Evolutionary conservation across 495 filamentous ascomycete genomes (phyloP).

Genomic region (Aspergillus homomorphus): DNA sequence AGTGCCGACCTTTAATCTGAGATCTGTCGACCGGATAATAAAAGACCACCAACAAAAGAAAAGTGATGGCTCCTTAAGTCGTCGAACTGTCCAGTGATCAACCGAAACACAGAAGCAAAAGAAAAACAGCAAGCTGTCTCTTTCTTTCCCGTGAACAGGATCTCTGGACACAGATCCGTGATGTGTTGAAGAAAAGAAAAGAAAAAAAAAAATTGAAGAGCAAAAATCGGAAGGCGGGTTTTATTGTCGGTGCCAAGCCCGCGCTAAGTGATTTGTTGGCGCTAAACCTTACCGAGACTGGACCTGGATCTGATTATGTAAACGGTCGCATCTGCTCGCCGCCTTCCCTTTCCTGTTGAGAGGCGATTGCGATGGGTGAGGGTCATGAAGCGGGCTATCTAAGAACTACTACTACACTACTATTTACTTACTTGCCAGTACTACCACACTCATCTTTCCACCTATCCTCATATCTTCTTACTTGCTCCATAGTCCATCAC

Average conservation of each 20-base stretch:
- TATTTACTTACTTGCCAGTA: not conserved
- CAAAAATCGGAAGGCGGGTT: slow-evolving; percentile 24
- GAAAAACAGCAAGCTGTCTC: slow-evolving; percentile 29
- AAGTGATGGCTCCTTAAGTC: slow-evolving; percentile 72
- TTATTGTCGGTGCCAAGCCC: slow-evolving; percentile 29
- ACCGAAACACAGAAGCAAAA: slow-evolving; percentile 55
- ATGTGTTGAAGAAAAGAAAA: slow-evolving; percentile 47
- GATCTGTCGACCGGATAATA: slow-evolving; percentile 89
- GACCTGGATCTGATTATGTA: slow-evolving; percentile 14
- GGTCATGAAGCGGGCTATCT: not conserved
- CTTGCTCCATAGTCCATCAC: not conserved
- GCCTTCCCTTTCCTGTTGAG: not conserved
- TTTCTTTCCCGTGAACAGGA: slow-evolving; percentile 53
- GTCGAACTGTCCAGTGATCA: slow-evolving; percentile 82
- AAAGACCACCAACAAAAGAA: slow-evolving; percentile 63
- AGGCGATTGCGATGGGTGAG: not conserved
- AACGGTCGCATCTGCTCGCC: slow-evolving; percentile 1
- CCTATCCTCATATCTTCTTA: not conserved
- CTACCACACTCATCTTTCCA: not conserved
- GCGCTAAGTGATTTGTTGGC: slow-evolving; percentile 20
- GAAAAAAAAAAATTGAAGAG: slow-evolving; percentile 14
- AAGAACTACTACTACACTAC: not conserved
- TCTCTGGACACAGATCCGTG: slow-evolving; percentile 79
- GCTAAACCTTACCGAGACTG: slow-evolving; percentile 31
- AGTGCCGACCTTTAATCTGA: slow-evolving; percentile 63